Conservation (phyloP, 495 filamentous ascomycete genomes). For the Talaromyces proteolyticus region DNA sequence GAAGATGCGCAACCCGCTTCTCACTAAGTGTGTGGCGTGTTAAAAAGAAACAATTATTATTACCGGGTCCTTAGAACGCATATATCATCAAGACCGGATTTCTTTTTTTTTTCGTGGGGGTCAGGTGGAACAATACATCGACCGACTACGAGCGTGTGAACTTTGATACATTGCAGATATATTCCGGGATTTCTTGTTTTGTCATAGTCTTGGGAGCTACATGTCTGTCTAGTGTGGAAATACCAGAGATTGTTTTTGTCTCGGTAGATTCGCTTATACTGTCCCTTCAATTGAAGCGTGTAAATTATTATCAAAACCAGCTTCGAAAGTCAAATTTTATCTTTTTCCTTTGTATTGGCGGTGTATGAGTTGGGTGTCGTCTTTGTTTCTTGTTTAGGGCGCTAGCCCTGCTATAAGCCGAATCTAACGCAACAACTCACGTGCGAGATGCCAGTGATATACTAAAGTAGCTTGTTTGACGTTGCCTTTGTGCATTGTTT, state of each 20-base stretch:
- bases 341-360: no score
- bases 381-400: neutral
- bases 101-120: neutral
- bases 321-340: neutral
- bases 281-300: neutral
- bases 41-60: neutral
- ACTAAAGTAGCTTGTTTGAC: no score
- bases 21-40: slow-evolving; percentile 26
- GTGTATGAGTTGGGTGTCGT: neutral
- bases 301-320: neutral
- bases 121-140: neutral
- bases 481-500: no score
- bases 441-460: no score
- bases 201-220: neutral
- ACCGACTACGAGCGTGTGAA: neutral
- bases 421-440: no score
- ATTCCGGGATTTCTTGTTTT: neutral
- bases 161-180: neutral
- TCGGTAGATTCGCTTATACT: neutral
- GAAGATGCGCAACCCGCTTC: slow-evolving; percentile 46
- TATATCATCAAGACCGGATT: neutral
- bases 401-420: no score
- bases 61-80: neutral
- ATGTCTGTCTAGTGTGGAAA: neutral
- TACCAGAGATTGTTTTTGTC: neutral